Evolutionary conservation across 2,329 filamentous ascomycete species (phyloP).

Genomic region (Pseudogymnoascus sp.): DNA sequence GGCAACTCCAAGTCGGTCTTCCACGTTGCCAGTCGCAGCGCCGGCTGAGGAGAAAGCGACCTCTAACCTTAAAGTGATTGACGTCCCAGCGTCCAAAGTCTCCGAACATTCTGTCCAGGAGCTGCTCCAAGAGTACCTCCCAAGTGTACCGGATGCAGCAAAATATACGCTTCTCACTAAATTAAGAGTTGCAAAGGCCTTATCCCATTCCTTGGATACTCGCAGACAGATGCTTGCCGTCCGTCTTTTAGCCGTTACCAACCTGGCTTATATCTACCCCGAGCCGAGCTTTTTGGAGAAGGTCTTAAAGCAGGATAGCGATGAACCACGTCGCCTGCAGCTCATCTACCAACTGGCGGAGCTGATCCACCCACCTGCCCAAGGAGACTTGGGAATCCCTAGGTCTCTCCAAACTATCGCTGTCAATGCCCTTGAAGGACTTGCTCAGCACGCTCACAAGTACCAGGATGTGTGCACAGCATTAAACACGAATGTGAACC

Average conservation of each 20-base stretch:
- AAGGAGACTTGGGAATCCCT: slow-evolving; percentile 61
- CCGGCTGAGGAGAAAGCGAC: slow-evolving; percentile 22
- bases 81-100: slow-evolving; percentile 50
- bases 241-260: slow-evolving; percentile 79
- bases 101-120: slow-evolving; percentile 47
- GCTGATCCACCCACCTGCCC: slow-evolving; percentile 74
- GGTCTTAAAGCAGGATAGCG: slow-evolving; percentile 77
- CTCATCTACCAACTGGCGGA: slow-evolving; percentile 89
- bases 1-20: slow-evolving; percentile 22
- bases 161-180: slow-evolving; percentile 83
- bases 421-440: slow-evolving; percentile 73
- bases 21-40: slow-evolving; percentile 12
- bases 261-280: slow-evolving; percentile 80
- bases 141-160: slow-evolving; percentile 62
- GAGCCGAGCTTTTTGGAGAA: slow-evolving; percentile 81
- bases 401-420: slow-evolving; percentile 75
- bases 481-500: slow-evolving; percentile 92
- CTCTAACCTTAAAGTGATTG: slow-evolving; percentile 25
- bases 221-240: slow-evolving; percentile 73
- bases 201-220: slow-evolving; percentile 57
- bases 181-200: slow-evolving; percentile 73
- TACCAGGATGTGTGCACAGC: slow-evolving; percentile 78
- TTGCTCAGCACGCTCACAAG: slow-evolving; percentile 73
- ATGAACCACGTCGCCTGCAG: slow-evolving; percentile 83
- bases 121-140: slow-evolving; percentile 47